Evolutionary conservation across 2,329 filamentous ascomycete genomes (phyloP).

Genomic region (Triangularia verruculosa): DNA sequence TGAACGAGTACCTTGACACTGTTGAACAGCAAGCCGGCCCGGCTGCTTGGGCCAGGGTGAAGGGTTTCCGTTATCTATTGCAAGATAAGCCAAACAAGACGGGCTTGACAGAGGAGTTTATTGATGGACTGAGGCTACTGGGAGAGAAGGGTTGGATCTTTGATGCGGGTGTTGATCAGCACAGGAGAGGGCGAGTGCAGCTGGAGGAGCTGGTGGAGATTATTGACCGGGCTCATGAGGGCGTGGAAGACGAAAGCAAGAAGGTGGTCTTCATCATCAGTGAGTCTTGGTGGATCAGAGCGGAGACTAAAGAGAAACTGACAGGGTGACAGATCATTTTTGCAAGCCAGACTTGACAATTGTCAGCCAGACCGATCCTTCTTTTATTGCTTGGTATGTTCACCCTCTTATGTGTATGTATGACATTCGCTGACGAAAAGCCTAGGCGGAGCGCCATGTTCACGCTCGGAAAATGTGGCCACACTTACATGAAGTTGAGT

Average conservation of each 20-base stretch:
- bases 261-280: constrained; percentile 69
- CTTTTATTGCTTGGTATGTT: constrained; percentile 62
- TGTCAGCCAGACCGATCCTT: constrained; percentile 54
- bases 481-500: constrained; percentile 88
- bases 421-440: background rate
- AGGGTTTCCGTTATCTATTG: constrained; percentile 78
- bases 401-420: background rate
- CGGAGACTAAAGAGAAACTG: background rate
- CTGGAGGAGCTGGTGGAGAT: constrained; percentile 69
- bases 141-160: constrained; percentile 66
- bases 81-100: constrained; percentile 70
- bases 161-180: constrained; percentile 80
- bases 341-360: constrained; percentile 79
- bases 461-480: constrained; percentile 60
- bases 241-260: constrained; percentile 51
- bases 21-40: constrained; percentile 61
- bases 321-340: constrained; percentile 67
- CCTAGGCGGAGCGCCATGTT: constrained; percentile 57
- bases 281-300: constrained; percentile 40
- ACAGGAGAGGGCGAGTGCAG: constrained; percentile 71
- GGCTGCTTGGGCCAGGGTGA: constrained; percentile 62
- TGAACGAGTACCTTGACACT: constrained; percentile 63
- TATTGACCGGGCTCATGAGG: constrained; percentile 64
- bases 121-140: constrained; percentile 63
- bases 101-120: constrained; percentile 61